These are phyloP conservation scores for Leccinum ochraceum DNA, from an alignment of 768 basidiomycete genomes.

Conservation along the genomic window DNA sequence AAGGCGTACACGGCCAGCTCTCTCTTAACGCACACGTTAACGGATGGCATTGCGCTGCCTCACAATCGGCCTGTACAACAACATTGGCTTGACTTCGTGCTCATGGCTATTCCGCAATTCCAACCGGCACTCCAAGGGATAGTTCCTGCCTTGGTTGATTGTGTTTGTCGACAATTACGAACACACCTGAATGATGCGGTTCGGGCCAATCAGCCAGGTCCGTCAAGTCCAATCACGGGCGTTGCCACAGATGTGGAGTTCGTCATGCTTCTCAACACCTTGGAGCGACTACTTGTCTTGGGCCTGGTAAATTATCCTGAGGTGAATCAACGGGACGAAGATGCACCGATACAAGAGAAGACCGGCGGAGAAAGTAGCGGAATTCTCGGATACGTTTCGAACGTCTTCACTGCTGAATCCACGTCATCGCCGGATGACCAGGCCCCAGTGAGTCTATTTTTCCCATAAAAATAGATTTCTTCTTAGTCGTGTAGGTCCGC, in stretches of 20 bases:
- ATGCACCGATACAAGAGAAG: slow-evolving; percentile 53
- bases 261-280: slow-evolving; percentile 76
- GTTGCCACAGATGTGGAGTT: slow-evolving; percentile 78
- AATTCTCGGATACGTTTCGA: slow-evolving; percentile 87
- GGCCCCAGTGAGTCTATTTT: slow-evolving; percentile 47
- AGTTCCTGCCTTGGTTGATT: slow-evolving; percentile 75
- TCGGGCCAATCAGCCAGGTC: slow-evolving; percentile 41
- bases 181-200: slow-evolving; percentile 56
- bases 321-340: slow-evolving; percentile 53
- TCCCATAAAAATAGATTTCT: background rate
- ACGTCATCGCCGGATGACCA: slow-evolving; percentile 52
- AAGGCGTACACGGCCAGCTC: slow-evolving; percentile 59
- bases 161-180: slow-evolving; percentile 71
- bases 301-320: slow-evolving; percentile 64
- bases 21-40: slow-evolving; percentile 72
- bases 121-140: slow-evolving; percentile 67
- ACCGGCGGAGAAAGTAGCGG: slow-evolving; percentile 56
- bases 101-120: slow-evolving; percentile 88
- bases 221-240: slow-evolving; percentile 44
- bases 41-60: slow-evolving; percentile 72
- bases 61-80: slow-evolving; percentile 82
- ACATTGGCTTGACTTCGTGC: slow-evolving; percentile 95
- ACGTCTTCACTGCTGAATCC: slow-evolving; percentile 82
- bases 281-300: slow-evolving; percentile 81
- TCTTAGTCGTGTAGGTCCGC: slow-evolving; percentile 43